Conservation (phyloP, 805 yeast genomes). For the Starmerella floris region DNA sequence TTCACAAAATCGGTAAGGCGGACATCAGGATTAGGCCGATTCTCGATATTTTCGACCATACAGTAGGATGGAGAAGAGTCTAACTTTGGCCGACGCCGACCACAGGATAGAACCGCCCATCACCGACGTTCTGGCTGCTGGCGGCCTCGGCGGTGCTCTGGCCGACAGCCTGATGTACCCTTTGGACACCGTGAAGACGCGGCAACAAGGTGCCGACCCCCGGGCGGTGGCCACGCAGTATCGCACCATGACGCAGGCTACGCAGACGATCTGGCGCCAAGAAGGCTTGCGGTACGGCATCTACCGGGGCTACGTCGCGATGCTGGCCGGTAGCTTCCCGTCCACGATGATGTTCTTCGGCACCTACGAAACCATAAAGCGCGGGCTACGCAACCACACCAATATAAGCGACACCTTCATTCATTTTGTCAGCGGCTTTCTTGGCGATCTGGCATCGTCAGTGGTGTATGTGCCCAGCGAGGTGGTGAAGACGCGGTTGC, state of each 20-base stretch:
- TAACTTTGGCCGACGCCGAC: background rate
- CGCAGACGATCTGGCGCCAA: conserved; percentile 55
- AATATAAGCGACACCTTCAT: conserved; percentile 64
- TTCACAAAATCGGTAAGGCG: background rate
- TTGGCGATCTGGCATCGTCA: conserved; percentile 88
- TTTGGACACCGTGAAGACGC: conserved; percentile 86
- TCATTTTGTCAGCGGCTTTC: conserved; percentile 70
- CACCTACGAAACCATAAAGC: conserved; percentile 71
- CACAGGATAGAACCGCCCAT: conserved; percentile 15
- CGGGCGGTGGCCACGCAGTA: conserved; percentile 39
- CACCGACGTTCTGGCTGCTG: conserved; percentile 48
- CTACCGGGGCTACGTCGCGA: conserved; percentile 87
- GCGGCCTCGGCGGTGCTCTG: conserved; percentile 86
- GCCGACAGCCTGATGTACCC: conserved; percentile 95
- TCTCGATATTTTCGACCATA: background rate
- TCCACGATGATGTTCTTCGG: conserved; percentile 90
- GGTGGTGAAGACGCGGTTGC: conserved; percentile 83
- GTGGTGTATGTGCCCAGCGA: conserved; percentile 90
- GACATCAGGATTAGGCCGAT: background rate
- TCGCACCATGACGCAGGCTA: conserved; percentile 62
- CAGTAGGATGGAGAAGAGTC: background rate
- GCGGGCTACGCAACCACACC: conserved; percentile 50
- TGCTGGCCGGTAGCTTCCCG: conserved; percentile 76
- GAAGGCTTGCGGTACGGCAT: conserved; percentile 80
- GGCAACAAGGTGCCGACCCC: conserved; percentile 88